These are phyloP conservation scores for Cryptococcus depauperatus DNA, from an alignment of 1,284 basidiomycete genomes.

Conservation along the genomic window DNA sequence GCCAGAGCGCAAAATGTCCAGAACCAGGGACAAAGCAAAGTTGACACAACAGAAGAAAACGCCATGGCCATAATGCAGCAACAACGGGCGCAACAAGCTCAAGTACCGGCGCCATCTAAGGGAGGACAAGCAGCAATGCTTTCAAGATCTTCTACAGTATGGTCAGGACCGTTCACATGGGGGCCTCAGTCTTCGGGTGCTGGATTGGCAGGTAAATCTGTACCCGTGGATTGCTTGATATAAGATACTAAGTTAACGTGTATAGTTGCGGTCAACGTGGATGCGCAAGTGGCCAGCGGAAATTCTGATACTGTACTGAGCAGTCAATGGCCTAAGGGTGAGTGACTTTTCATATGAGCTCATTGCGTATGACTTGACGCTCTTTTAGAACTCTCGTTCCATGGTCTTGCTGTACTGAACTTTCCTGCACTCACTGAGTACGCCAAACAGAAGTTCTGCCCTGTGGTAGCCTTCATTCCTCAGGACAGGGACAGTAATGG, in stretches of 20 bases:
- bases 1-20: neutral
- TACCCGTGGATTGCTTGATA: too few relatives aligned
- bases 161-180: slow-evolving; percentile 12
- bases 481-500: neutral
- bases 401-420: slow-evolving; percentile 6
- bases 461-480: slow-evolving; percentile 11
- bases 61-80: slow-evolving; percentile 17
- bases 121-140: neutral
- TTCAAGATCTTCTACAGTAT: neutral
- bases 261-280: slow-evolving; percentile 1
- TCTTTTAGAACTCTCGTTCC: slow-evolving; percentile 9
- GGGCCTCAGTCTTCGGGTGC: too few relatives aligned
- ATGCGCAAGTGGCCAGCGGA: neutral
- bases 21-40: neutral
- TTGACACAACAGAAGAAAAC: slow-evolving; percentile 3
- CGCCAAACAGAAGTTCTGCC: slow-evolving; percentile 6
- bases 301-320: slow-evolving; percentile 4
- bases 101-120: neutral
- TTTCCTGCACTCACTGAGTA: slow-evolving; percentile 8
- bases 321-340: slow-evolving; percentile 12
- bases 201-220: too few relatives aligned
- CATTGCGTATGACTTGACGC: too few relatives aligned
- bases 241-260: too few relatives aligned
- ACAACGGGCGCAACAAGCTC: slow-evolving; percentile 14
- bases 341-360: neutral